Evolutionary conservation across 1,284 basidiomycete species (phyloP), one percentile per base, ranked within the genome.

Genomic region (Pascua guehoae): DNA sequence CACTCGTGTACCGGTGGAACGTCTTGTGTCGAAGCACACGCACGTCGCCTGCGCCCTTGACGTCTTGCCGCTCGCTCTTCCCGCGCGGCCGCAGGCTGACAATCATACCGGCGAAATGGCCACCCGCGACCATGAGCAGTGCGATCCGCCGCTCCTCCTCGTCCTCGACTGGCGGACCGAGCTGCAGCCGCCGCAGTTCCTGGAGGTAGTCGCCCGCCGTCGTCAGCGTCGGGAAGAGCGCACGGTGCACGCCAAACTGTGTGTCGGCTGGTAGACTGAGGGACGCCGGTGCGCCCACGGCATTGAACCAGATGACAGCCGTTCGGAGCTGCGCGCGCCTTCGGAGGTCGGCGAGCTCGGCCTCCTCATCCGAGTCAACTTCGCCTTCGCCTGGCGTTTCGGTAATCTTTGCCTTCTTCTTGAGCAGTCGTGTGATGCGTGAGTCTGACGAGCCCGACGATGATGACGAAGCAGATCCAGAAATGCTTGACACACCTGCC

Each of bases 1-100:
- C 58, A 95, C 92, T 98, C 0, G 96, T 99, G 75, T 99, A 99
- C 8, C 96, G 86, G 76, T 98, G 96, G 76, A 98, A 98, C 0
- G 96, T 98, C 78, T 98, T 98, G 73, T 96, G 91, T 59, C 83
- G 82, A 44, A 98, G 68, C 3, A 98, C 84, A 68, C 94, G 87
- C 2, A 87, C 84, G 47, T 81, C 80, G 76, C 86, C 74, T 77
- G 84, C 61, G 37, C 76, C 75, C 64, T 78, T 77, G 4, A 77
- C 71, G 12, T 74, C 72, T 47, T 81, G 81, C 65, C 84, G 86
- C 60, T 84, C 83, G 61, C 80, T 84, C 66, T 80, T 82, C 40
- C 71, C 70, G 41, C 81, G 70, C 2, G 80, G 79, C 36, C 58
- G 81, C 70, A 70, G 82, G 60, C 62, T 81, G 73, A 92, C 87